phyloP scores from a whole-genome alignment of 176 grass and related monocot genomes.

The Ananas comosus region DNA sequence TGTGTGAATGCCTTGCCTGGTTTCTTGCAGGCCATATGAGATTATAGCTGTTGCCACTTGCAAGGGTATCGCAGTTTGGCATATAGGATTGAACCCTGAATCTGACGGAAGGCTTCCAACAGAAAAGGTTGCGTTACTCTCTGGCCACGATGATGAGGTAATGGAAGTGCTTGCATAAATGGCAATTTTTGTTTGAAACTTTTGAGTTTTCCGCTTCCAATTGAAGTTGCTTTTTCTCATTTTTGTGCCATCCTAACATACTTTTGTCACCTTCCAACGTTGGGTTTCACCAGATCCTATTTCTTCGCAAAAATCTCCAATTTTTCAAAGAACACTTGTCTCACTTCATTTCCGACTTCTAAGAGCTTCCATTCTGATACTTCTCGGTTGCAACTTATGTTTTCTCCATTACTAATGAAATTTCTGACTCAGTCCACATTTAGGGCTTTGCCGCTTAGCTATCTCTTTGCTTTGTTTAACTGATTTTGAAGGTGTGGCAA shows the following conservation, averaged over 20 bases:
- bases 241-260: not conserved
- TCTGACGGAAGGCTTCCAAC: slow-evolving; percentile 39
- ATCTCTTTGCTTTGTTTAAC: slow-evolving; percentile 9
- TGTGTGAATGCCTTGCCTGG: slow-evolving; percentile 1
- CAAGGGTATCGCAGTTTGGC: slow-evolving; percentile 90
- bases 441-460: slow-evolving; percentile 8
- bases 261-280: not conserved
- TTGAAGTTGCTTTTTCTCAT: not conserved
- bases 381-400: slow-evolving; percentile 5
- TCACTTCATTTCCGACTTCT: not conserved
- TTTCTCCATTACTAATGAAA: not conserved
- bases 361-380: not conserved
- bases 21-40: slow-evolving; percentile 65
- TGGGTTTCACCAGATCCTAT: not conserved
- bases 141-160: slow-evolving; percentile 71
- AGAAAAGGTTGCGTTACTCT: slow-evolving; percentile 68
- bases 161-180: slow-evolving; percentile 15
- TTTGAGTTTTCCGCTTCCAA: not conserved
- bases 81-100: slow-evolving; percentile 46
- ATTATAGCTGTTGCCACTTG: slow-evolving; percentile 74
- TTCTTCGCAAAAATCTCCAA: not conserved
- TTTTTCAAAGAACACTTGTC: not conserved
- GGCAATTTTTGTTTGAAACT: not conserved
- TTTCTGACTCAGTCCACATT: not conserved
- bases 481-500: slow-evolving; percentile 55